A percentile compares a stretch with the other conserved stretches of the same genome.
These are phyloP conservation scores for Crucihimalaya himalaica DNA, from an alignment of 345 rosid genomes.

Conservation along the genomic window DNA sequence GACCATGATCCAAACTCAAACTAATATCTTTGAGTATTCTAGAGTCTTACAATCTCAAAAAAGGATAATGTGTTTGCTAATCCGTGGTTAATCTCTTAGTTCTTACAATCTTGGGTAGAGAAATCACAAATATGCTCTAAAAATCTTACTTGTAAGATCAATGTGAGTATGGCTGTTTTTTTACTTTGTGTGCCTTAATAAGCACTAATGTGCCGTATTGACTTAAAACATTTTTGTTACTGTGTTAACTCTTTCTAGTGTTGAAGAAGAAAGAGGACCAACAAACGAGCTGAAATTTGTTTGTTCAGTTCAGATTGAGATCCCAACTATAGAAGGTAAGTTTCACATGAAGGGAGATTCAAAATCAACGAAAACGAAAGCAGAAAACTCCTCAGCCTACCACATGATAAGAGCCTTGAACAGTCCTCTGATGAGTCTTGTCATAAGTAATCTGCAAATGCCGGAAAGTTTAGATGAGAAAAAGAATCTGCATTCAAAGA, in stretches of 20 bases:
- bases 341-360: conserved; percentile 46
- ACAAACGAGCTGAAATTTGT: neutral
- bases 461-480: neutral
- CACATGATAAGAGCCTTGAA: conserved; percentile 47
- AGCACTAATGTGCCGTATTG: neutral
- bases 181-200: neutral
- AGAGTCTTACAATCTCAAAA: neutral
- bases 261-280: conserved; percentile 47
- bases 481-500: neutral
- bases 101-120: neutral
- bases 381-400: conserved; percentile 64
- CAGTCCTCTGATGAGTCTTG: conserved; percentile 7
- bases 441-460: neutral
- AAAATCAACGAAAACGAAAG: conserved; percentile 44
- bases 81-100: too few species aligned
- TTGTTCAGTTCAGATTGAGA: conserved; percentile 50
- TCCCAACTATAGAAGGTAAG: conserved; percentile 41
- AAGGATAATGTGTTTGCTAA: neutral
- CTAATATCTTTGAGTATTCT: neutral
- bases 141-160: neutral
- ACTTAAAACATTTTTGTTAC: neutral
- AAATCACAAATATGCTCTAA: neutral
- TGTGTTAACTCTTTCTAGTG: conserved; percentile 35
- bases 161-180: neutral
- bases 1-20: neutral